These are phyloP conservation scores for Neurospora pannonica DNA, from an alignment of 495 filamentous ascomycete species.

Conservation along the genomic window DNA sequence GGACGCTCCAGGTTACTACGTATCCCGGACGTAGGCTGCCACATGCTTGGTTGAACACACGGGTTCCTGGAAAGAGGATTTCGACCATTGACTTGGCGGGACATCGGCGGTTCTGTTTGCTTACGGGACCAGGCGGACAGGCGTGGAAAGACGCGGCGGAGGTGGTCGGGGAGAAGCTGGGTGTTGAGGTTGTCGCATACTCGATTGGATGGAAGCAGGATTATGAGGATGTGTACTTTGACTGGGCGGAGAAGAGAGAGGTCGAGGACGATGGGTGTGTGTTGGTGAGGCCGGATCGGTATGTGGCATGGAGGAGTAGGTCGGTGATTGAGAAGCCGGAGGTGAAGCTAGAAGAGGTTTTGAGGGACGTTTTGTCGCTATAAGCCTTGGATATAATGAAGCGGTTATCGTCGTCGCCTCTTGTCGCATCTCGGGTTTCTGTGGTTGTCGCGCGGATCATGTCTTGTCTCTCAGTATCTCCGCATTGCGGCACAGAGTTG, in stretches of 20 bases:
- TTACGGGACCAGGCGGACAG: constrained; percentile 29
- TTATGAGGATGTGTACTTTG: constrained; percentile 29
- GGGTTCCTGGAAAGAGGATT: constrained; percentile 15
- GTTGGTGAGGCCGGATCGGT: constrained; percentile 33
- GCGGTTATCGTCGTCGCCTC: not conserved
- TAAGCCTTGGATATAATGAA: not conserved
- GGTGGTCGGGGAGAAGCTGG: constrained; percentile 9
- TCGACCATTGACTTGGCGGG: constrained; percentile 33
- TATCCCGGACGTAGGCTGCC: constrained; percentile 29
- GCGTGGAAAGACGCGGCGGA: constrained; percentile 23
- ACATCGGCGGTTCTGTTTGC: constrained; percentile 23
- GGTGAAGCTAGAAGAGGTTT: constrained; percentile 17
- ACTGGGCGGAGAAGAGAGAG: constrained; percentile 26
- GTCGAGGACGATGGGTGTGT: constrained; percentile 33
- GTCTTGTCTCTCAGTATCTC: not conserved
- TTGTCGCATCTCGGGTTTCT: not conserved
- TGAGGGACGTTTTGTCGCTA: constrained; percentile 12
- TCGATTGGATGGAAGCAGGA: constrained; percentile 31
- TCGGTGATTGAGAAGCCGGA: constrained; percentile 12
- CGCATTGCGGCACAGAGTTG: not conserved
- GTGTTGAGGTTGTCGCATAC: constrained; percentile 21
- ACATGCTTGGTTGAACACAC: constrained; percentile 32
- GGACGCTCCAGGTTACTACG: constrained; percentile 17
- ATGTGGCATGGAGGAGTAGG: constrained; percentile 32
- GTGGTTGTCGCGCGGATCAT: not conserved